A percentile compares a stretch with the other conserved stretches of the same genome.
Evolutionary conservation across 352 stramenopile genomes (phyloP).

Genomic region (Phytophthora macrochlamydospora): DNA sequence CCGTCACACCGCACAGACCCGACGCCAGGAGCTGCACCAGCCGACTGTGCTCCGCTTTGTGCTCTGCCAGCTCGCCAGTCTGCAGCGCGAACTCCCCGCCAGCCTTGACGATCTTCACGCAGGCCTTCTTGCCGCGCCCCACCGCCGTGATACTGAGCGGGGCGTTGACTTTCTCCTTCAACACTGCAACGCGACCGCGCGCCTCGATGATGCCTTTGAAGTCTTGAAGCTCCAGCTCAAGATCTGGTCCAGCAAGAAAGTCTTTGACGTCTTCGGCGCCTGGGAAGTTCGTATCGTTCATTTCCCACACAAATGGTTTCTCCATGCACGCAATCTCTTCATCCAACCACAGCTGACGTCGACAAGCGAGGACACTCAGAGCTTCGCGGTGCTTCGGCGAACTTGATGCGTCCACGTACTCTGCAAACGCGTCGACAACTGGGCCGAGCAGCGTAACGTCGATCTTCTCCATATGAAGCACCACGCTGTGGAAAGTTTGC

Average conservation of each 20-base stretch:
- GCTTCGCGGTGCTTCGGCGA: conserved; percentile 1
- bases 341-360: conserved; percentile 9
- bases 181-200: background rate
- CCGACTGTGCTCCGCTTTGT: conserved; percentile 10
- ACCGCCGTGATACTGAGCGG: conserved; percentile 9
- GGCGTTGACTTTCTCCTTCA: conserved; percentile 7
- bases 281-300: background rate
- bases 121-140: conserved; percentile 2
- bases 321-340: conserved; percentile 1
- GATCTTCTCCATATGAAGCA: background rate
- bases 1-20: background rate
- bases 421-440: conserved; percentile 4
- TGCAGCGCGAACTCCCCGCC: conserved; percentile 6
- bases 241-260: conserved; percentile 5
- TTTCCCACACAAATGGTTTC: conserved; percentile 6
- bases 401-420: background rate
- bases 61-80: conserved; percentile 5
- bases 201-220: background rate
- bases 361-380: background rate
- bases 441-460: background rate
- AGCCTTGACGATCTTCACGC: conserved; percentile 13
- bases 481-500: background rate
- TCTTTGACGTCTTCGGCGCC: background rate
- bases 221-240: background rate
- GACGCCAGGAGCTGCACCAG: conserved; percentile 3